Base-by-base conservation (phyloP, 2,329 filamentous ascomycete genomes). In the Neonectria neomacrospora region DNA sequence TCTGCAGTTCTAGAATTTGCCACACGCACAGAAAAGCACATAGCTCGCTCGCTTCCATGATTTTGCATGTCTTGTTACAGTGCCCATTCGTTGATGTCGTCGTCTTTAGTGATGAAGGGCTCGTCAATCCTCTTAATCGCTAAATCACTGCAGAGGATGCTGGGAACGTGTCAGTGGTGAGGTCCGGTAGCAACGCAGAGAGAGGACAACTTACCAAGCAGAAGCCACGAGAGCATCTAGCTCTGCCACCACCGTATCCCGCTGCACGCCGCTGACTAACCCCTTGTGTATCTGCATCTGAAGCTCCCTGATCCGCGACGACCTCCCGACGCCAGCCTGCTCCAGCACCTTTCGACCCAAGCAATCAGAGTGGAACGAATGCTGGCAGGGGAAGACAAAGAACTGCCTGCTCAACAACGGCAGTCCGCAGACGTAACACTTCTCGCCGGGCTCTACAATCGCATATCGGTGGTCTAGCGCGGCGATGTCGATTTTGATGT, bases 341-440 rank as follows among this genome's bases (percentile, higher is more conserved):
- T 95, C 92, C 56, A 97, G 85, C 1, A 98, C 93, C 74, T 91
- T 91, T 72, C 88, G 90, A 0, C 93, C 95, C 52, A 99, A 80
- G 77, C 96, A 99, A 76, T 99, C 96, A 44, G 92, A 95, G 78
- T 99, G 96, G 75, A 99, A 99, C 3, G 94, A 92, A 79, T 99
- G 96, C 81, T 99, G 96, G 78, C 96, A 99, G 0, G 96, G 96
- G 70, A 99, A 99, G 18, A 99, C 96, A 71, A 98, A 99, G 80
- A 99, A 99, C 73, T 97, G 94, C 57, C 94, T 83, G 74, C 92
- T 94, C 16, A 99, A 84, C 57, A 99, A 81, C 10, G 96, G 96
- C 59, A 98, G 80, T 0, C 90, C 88, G 75, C 96, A 99, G 2
- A 91, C 88, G 80, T 95, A 96, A 78, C 96, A 99, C 75, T 93